Evolutionary conservation across 345 rosid species (phyloP), one percentile per base, ranked within the genome.

Genomic region (Xanthoceras sorbifolium): DNA sequence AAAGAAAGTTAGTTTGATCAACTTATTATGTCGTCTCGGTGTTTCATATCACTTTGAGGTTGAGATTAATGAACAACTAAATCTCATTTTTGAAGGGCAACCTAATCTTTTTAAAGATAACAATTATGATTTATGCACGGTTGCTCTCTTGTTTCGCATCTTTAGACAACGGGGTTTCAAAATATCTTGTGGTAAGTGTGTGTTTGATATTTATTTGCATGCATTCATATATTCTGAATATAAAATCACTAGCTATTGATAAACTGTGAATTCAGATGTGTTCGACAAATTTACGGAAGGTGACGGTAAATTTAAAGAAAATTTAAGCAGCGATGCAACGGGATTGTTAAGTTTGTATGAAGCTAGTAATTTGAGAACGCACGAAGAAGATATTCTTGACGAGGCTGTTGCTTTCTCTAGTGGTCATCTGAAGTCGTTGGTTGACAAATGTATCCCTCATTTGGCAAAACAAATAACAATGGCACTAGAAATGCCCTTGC

Each of bases 21-120:
- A 42, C 6, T 48, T 28, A 40, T 22, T 73, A 15, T 60, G 61
- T 18, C 23, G 62, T 8, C 77, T 74, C 40, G 77, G 77, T 23
- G 68, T n/a, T n/a, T n/a, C n/a, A n/a, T n/a, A n/a, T n/a, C n/a
- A n/a, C n/a, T n/a, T n/a, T n/a, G n/a, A n/a, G n/a, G n/a, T n/a
- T n/a, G n/a, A n/a, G n/a, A 74, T 74, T 50, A 48, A 73, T 32
- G 23, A 57, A 9, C 66, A 31, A 1, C 55, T 74, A 11, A 10
- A 25, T 25, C 55, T 0, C 9, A 55, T 59, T 72, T 60, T 55
- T 34, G 7, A 29, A 28, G 12, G 23, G 7, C 42, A 70, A 4
- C 23, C 44, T 48, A 72, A 48, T 34, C 22, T 71, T 5, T 14
- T 11, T 34, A 28, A 17, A 22, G 40, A 31, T 60, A 7, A 23